Evolutionary conservation across 2,329 filamentous ascomycete species (phyloP), one percentile per base, ranked within the genome.

Genomic region (Aphanocladium album): DNA sequence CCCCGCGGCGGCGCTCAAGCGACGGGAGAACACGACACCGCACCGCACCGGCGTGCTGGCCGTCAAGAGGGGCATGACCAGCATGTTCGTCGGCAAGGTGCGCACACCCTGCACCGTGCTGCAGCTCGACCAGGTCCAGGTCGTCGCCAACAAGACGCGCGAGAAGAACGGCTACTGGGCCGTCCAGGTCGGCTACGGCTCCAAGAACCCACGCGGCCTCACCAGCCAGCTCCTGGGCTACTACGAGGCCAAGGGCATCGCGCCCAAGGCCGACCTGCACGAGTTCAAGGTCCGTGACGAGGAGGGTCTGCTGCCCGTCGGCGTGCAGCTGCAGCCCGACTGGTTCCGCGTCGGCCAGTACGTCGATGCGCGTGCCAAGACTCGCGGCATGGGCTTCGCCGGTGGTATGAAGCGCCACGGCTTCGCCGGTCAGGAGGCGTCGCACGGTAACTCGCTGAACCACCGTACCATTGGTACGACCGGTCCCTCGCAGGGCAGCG

Each of bases 381-480:
- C 86, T 67, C 85, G 90, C 72, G 95, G 95, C 57, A 93, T 91
- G 84, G 95, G 95, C 8, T 99, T 97, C 73, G 91, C 89, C 11
- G 95, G 95, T 83, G 95, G 91, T 67, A 99, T 99, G 95, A 99
- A 99, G 86, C 84, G 90, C 67, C 90, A 93, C 78, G 92, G 92
- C 37, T 98, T 95, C 76, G 75, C 80, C 33, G 95, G 95, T 69
- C 95, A 99, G 79, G 89, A 87, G 67, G 90, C 91, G 61, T 93
- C 88, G 68, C 95, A 99, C 83, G 95, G 95, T 83, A 93, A 96
- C 78, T 97, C 93, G 71, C 87, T 92, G 78, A 92, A 91, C 71
- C 95, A 99, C 82, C 85, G 95, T 71, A 90, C 90, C 30, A 90
- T 97, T 78, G 95, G 95, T 81, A 93, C 91, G 37, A 83, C 89